phyloP scores from a whole-genome alignment of 352 stramenopile species.

The Pythium vanterpoolii region DNA sequence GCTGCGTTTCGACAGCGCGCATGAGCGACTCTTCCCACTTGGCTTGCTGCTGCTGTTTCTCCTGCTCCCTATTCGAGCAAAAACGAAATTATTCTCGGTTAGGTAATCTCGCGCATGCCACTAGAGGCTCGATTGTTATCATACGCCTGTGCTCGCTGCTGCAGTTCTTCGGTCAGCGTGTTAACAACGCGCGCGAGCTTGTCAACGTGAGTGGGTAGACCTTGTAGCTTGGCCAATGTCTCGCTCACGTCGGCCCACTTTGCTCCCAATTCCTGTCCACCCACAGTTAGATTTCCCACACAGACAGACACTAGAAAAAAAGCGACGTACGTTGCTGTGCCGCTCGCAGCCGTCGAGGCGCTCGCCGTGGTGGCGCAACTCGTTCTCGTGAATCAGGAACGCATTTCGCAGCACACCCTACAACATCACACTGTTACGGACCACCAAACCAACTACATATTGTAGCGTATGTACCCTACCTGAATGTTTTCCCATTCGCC shows the following conservation, averaged over 20 bases:
- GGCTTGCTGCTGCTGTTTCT: slow-evolving; percentile 8
- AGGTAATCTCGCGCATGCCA: neutral
- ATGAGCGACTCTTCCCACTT: slow-evolving; percentile 14
- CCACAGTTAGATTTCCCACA: neutral
- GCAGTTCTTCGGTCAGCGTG: slow-evolving; percentile 41
- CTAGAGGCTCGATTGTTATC: no score
- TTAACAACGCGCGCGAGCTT: slow-evolving; percentile 41
- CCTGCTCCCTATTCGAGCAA: slow-evolving; percentile 20
- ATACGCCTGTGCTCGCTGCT: slow-evolving; percentile 10
- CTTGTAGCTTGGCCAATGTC: neutral
- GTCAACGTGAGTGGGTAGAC: slow-evolving; percentile 41
- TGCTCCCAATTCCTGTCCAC: slow-evolving; percentile 12
- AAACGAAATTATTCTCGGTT: neutral
- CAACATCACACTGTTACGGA: neutral
- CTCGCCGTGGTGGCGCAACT: slow-evolving; percentile 19
- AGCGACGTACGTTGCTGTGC: neutral
- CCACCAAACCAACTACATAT: neutral
- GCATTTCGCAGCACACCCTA: slow-evolving; percentile 52
- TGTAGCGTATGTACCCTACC: slow-evolving; percentile 14
- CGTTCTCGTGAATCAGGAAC: slow-evolving; percentile 35
- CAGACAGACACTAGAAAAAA: neutral
- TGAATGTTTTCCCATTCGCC: slow-evolving; percentile 71
- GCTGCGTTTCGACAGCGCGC: slow-evolving; percentile 12
- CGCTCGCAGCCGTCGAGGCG: slow-evolving; percentile 18
- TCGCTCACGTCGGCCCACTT: slow-evolving; percentile 2